A percentile compares a stretch with the other conserved stretches of the same genome.
Evolutionary conservation across 495 filamentous ascomycete species (phyloP).

Genomic region (Annulohypoxylon stygium): DNA sequence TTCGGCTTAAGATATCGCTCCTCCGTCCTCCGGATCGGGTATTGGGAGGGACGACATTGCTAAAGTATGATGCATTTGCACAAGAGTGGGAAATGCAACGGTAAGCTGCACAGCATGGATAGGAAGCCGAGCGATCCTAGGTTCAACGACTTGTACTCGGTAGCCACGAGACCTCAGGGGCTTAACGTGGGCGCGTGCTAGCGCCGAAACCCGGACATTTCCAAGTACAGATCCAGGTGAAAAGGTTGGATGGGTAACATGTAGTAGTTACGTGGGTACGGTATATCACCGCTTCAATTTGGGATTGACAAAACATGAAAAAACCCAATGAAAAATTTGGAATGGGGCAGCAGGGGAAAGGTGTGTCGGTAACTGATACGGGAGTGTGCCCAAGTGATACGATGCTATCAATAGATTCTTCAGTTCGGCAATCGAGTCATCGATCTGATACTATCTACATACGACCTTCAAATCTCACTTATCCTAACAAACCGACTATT

Average conservation of each 20-base stretch:
- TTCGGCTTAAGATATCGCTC: slow-evolving; percentile 31
- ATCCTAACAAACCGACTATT: background rate
- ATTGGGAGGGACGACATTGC: background rate
- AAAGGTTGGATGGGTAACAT: slow-evolving; percentile 5
- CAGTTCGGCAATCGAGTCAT: background rate
- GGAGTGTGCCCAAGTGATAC: background rate
- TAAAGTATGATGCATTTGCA: background rate
- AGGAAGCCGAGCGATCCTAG: background rate
- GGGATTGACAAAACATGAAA: background rate
- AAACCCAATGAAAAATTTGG: background rate
- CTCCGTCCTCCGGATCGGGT: slow-evolving; percentile 14
- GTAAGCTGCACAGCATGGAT: slow-evolving; percentile 1
- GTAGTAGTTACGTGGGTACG: background rate
- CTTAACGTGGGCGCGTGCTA: background rate
- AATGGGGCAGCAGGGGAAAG: background rate
- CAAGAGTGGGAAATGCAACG: slow-evolving; percentile 19
- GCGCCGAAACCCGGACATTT: slow-evolving; percentile 16
- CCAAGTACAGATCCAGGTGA: background rate
- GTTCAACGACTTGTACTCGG: background rate
- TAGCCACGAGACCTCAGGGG: background rate
- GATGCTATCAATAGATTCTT: background rate
- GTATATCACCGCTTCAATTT: background rate
- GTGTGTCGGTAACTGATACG: background rate
- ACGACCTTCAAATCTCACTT: background rate
- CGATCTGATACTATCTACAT: background rate